A percentile compares a stretch with the other conserved stretches of the same genome.
Evolutionary conservation across 1,139 yeast genomes (phyloP).

Genomic region (Casaregolazyma suthepensis): DNA sequence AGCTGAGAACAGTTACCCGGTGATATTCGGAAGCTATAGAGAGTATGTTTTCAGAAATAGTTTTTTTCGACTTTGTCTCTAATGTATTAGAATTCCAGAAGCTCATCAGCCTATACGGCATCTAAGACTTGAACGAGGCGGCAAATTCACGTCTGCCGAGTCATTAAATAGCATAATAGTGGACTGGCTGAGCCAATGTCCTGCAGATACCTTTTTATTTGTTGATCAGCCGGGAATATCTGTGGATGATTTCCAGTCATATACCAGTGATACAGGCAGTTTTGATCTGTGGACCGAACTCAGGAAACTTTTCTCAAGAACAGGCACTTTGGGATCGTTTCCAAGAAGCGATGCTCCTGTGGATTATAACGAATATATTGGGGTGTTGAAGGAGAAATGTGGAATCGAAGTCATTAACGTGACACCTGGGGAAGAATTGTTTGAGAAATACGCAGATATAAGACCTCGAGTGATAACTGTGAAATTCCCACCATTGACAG

Average conservation of each 20-base stretch:
- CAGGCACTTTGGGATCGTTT: slow-evolving; percentile 60
- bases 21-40: slow-evolving; percentile 21
- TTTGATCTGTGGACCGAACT: slow-evolving; percentile 46
- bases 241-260: slow-evolving; percentile 49
- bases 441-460: slow-evolving; percentile 48
- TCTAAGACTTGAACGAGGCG: slow-evolving; percentile 21
- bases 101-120: slow-evolving; percentile 24
- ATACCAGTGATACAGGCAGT: slow-evolving; percentile 22
- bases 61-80: not conserved
- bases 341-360: slow-evolving; percentile 46
- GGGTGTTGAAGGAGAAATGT: slow-evolving; percentile 21
- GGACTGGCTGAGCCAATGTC: slow-evolving; percentile 51
- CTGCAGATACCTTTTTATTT: slow-evolving; percentile 63
- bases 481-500: slow-evolving; percentile 47
- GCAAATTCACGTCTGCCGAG: slow-evolving; percentile 25
- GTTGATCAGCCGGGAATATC: slow-evolving; percentile 66
- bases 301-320: slow-evolving; percentile 47
- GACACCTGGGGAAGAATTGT: slow-evolving; percentile 36
- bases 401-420: slow-evolving; percentile 29
- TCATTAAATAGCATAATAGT: slow-evolving; percentile 45
- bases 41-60: slow-evolving; percentile 19
- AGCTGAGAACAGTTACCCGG: slow-evolving; percentile 19
- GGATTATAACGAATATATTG: slow-evolving; percentile 45
- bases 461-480: slow-evolving; percentile 54
- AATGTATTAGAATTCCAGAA: slow-evolving; percentile 31